Evolutionary conservation across 108 stramenopile species (phyloP), one percentile per base, ranked within the genome.

Genomic region (Nitzschia putrida): DNA sequence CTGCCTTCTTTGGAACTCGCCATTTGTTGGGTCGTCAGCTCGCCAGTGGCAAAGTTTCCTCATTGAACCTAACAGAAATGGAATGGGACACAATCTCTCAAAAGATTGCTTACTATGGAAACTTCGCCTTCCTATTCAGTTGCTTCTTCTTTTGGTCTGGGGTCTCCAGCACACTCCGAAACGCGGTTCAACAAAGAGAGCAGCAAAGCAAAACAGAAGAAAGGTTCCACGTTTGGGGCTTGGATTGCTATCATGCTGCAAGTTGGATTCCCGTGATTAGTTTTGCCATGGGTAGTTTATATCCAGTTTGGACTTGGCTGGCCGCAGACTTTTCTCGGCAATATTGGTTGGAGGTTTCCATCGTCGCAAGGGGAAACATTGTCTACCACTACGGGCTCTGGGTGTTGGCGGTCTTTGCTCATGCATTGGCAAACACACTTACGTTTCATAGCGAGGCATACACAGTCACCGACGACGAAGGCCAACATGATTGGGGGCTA

Each of bases 91-190:
- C 12, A 23, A 22, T 25, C 1, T 55, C 20, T 3, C 54, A 55
- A 55, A 22, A 55, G 12, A 55, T 55, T 25, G 21, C 3, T 4
- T 55, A 55, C 22, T 24, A 13, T 16, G 54, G 54, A 13, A 13
- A 24, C 12, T 22, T 23, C 3, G 23, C 54, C 3, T 25, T 55
- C 13, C 13, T 25, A 1, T 55, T 25, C 13, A 22, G 23, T 25
- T 55, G 23, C 22, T 55, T 55, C 8, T 55, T 55, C 13, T 55
- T 55, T 24, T 55, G 54, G 54, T 55, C 16, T 55, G 23, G 20
- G 3, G 54, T 22, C 2, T 55, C 54, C 6, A 55, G 21, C 12
- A 24, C 13, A 24, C 20, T 16, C 21, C 54, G 24, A 55, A 22
- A 16, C 54, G 24, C 22, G 2, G 3, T 22, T 13, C 54, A 25